Conservation (phyloP, 306 rosid genomes). For the Senna tora region DNA sequence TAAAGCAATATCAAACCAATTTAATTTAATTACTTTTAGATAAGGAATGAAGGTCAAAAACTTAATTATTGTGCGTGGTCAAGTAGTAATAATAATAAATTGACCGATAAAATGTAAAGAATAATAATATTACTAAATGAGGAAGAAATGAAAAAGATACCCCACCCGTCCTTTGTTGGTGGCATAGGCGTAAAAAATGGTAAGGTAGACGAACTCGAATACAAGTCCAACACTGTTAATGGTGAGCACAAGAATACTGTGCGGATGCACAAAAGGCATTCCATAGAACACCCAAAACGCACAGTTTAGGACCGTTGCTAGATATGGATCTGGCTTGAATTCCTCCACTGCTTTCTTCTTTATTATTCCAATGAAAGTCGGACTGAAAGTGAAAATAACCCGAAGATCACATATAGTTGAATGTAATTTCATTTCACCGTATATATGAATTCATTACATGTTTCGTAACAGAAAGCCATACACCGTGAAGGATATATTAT, state of each 20-base stretch:
- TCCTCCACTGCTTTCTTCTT: slow-evolving; percentile 66
- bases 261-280: slow-evolving; percentile 70
- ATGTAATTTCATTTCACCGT: neutral
- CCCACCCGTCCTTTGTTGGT: slow-evolving; percentile 55
- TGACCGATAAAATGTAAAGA: too few species aligned
- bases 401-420: too few species aligned
- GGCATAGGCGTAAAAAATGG: slow-evolving; percentile 50
- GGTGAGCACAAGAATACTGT: slow-evolving; percentile 64
- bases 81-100: too few species aligned
- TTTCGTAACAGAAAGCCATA: too few species aligned
- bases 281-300: slow-evolving; percentile 76
- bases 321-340: slow-evolving; percentile 66
- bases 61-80: too few species aligned
- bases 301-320: slow-evolving; percentile 70
- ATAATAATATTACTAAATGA: too few species aligned
- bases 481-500: neutral
- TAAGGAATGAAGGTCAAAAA: too few species aligned
- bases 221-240: slow-evolving; percentile 65
- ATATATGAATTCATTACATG: too few species aligned
- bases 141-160: neutral
- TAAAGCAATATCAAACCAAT: neutral
- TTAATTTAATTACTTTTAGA: neutral
- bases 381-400: slow-evolving; percentile 48
- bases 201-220: slow-evolving; percentile 56
- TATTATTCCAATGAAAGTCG: slow-evolving; percentile 58